Evolutionary conservation across 495 filamentous ascomycete genomes (phyloP), one percentile per base, ranked within the genome.

Genomic region (Podospora pseudopauciseta): DNA sequence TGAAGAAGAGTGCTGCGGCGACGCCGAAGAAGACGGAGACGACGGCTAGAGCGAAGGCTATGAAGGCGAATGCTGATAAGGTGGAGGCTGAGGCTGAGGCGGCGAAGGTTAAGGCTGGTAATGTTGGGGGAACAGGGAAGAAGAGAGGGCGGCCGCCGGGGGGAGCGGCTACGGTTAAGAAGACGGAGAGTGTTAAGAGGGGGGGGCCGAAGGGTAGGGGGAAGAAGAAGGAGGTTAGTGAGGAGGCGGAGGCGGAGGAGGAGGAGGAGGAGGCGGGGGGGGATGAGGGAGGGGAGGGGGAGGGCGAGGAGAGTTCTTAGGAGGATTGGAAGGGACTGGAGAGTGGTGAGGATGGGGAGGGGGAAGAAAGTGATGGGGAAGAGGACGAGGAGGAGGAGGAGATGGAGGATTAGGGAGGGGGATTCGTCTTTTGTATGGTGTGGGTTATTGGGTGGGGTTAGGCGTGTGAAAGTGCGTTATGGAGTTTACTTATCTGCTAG

Each of bases 1-100:
- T 77, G 13, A 81, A 80, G 74, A 82, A 80, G 62, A 15, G 9
- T 60, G 64, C 44, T 55, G 68, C 58, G 63, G 64, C 44, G 32
- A 56, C 63, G 32, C 60, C 44, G 5, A 54, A 57, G 54, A 63
- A 53, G 49, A 28, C 30, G 44, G 18, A 58, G 62, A 16, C 58
- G 58, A 56, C 56, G 26, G 34, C 56, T 44, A 20, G 34, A 18
- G 62, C 30, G 60, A 44, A 60, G 3, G 60, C n/a, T 2, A 16
- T 49, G 18, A 19, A 11, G 23, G n/a, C 32, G 19, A 30, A 20
- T 18, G 44, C 44, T 20, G 4, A 39, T 20, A 64, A 26, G 20
- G 63, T 11, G 30, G 59, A 4, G 53, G 60, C 59, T 61, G 60
- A 44, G 62, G 39, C 7, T 26, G 65, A 53, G 32, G 69, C 27